A percentile compares a stretch with the other conserved stretches of the same genome.
phyloP scores from a whole-genome alignment of 768 basidiomycete species.

The Amanita fuliginea region DNA sequence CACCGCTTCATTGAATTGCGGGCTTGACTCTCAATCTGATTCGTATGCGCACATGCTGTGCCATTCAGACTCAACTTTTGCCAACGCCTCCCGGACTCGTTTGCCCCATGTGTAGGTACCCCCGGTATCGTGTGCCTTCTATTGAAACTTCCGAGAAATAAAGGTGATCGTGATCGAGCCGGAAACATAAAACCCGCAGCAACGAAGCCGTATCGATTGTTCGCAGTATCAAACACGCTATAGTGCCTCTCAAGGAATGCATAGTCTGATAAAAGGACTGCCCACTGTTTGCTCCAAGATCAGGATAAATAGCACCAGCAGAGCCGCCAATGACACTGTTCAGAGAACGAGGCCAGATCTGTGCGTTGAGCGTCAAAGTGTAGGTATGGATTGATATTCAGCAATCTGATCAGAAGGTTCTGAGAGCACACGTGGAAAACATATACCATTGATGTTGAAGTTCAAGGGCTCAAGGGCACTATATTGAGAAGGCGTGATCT shows the following conservation, averaged over 20 bases:
- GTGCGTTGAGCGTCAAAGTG: slow-evolving; percentile 50
- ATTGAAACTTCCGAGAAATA: too few species aligned
- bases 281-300: slow-evolving; percentile 39
- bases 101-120: too few species aligned
- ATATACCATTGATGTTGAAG: slow-evolving; percentile 42
- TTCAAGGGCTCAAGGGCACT: slow-evolving; percentile 38
- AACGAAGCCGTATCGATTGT: too few species aligned
- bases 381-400: slow-evolving; percentile 23
- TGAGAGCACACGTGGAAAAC: slow-evolving; percentile 13
- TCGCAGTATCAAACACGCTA: slow-evolving; percentile 41
- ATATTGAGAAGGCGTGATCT: slow-evolving; percentile 41
- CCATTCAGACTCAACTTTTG: too few species aligned
- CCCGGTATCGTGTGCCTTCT: too few species aligned
- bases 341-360: slow-evolving; percentile 56
- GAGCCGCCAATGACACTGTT: slow-evolving; percentile 50
- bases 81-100: too few species aligned
- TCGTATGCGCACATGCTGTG: too few species aligned
- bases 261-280: slow-evolving; percentile 56
- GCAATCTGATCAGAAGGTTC: neutral
- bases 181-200: too few species aligned
- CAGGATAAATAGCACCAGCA: slow-evolving; percentile 37
- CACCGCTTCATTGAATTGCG: too few species aligned
- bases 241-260: slow-evolving; percentile 42
- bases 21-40: too few species aligned
- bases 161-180: too few species aligned